Evolutionary conservation across 2,329 filamentous ascomycete species (phyloP), one percentile per base, ranked within the genome.

Genomic region (Tolypocladium ovalisporum): DNA sequence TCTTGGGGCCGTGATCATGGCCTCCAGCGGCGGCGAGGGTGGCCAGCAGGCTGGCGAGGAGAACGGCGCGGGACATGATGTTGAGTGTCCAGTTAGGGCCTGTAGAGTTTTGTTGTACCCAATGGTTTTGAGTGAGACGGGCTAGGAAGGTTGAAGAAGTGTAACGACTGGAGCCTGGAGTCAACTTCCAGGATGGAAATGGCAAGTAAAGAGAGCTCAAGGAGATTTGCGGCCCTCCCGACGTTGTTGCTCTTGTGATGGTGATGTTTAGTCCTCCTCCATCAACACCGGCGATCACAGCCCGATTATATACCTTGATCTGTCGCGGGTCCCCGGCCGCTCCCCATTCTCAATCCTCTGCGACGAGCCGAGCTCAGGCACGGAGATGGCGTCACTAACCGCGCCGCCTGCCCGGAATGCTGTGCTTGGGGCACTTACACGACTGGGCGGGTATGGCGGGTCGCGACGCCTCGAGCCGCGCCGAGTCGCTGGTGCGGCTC

Each of bases 21-120:
- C n/a, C 22, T 4, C 64, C 61, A n/a, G 66, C 65, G 17, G 61
- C 49, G 55, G 61, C 60, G 40, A 60, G 51, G 56, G 60, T 57
- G 35, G 63, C 65, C 54, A 71, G 39, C n/a, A 71, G 57, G 60
- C 59, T 57, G 42, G 58, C 49, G 42, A 63, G 54, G 52, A 64
- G 36, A 47, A 57, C 34, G 49, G 60, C 44, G 29, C 59, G 62
- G 57, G 56, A 35, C 60, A 64, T 65, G 27, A 56, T 51, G 40
- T 57, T 19, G 19, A 4, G 19, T n/a, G 37, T 19, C n/a, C 8
- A 27, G n/a, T n/a, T n/a, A n/a, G n/a, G n/a, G n/a, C n/a, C n/a
- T n/a, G n/a, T n/a, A n/a, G n/a, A n/a, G n/a, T n/a, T n/a, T n/a
- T n/a, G n/a, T n/a, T n/a, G n/a, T n/a, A n/a, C n/a, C n/a, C n/a